phyloP scores from a whole-genome alignment of 768 basidiomycete genomes.

The Tricholoma furcatifolium region DNA sequence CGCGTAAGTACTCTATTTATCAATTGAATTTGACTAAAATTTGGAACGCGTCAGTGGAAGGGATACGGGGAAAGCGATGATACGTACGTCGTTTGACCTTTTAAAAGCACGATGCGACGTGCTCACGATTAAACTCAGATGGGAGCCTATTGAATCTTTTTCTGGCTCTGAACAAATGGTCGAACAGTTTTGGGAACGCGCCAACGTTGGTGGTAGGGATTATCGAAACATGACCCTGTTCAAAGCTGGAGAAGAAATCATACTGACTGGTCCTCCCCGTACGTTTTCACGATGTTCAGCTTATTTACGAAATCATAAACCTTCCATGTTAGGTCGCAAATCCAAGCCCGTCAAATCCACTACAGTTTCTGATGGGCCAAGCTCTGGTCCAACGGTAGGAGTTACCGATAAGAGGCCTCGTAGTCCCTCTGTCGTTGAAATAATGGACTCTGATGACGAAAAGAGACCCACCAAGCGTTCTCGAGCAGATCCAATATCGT shows the following conservation, averaged over 20 bases:
- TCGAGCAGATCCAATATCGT: conserved; percentile 6
- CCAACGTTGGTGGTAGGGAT: conserved; percentile 50
- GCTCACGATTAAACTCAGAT: conserved; percentile 35
- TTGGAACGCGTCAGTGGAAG: conserved; percentile 50
- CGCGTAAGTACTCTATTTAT: conserved; percentile 40
- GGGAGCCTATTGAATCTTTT: conserved; percentile 69
- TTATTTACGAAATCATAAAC: not conserved
- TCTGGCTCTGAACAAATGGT: conserved; percentile 54
- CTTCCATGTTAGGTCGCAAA: conserved; percentile 18
- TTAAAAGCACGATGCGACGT: not conserved
- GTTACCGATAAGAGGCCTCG: conserved; percentile 8
- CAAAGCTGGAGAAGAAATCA: conserved; percentile 50
- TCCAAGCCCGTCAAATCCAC: conserved; percentile 7
- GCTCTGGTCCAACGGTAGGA: conserved; percentile 11
- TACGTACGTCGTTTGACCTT: conserved; percentile 44
- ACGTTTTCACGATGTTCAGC: conserved; percentile 4
- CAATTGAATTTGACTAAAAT: not conserved
- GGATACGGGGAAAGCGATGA: conserved; percentile 50
- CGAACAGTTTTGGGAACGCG: conserved; percentile 48
- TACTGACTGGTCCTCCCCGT: conserved; percentile 63
- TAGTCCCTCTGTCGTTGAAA: conserved; percentile 8
- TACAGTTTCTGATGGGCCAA: conserved; percentile 14
- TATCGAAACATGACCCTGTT: conserved; percentile 47
- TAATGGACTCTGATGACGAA: conserved; percentile 8
- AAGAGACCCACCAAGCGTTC: conserved; percentile 17